phyloP scores from a whole-genome alignment of 495 filamentous ascomycete species.

The Aspergillus hancockii region DNA sequence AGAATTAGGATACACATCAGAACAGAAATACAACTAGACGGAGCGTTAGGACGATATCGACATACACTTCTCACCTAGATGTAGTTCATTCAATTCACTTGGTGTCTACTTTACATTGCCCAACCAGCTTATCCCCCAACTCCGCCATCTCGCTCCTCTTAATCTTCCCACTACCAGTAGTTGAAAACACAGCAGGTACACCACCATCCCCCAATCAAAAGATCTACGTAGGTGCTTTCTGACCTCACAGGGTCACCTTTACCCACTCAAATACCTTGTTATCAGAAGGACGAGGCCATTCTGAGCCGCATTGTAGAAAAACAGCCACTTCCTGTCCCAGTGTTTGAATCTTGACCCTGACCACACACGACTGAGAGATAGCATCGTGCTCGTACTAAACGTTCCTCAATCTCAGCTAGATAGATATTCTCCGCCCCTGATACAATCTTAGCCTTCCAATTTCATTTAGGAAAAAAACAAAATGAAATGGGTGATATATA shows the following conservation, averaged over 20 bases:
- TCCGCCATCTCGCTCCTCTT: neutral
- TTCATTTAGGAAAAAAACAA: too few relatives aligned
- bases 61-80: too few relatives aligned
- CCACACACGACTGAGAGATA: neutral
- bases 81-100: neutral
- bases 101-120: neutral
- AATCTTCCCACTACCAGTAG: neutral
- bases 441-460: too few relatives aligned
- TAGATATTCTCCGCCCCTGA: too few relatives aligned
- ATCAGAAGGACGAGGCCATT: neutral
- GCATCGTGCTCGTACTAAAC: neutral
- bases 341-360: neutral
- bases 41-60: too few relatives aligned
- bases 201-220: neutral
- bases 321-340: neutral
- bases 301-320: neutral
- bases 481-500: too few relatives aligned
- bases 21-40: too few relatives aligned
- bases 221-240: neutral
- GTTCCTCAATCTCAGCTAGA: too few relatives aligned
- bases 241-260: neutral
- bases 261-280: neutral
- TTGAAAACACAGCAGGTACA: neutral
- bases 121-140: neutral
- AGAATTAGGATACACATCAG: too few relatives aligned